Evolutionary conservation across 768 basidiomycete genomes (phyloP).

Genomic region (Holtermanniella nyarrowii): DNA sequence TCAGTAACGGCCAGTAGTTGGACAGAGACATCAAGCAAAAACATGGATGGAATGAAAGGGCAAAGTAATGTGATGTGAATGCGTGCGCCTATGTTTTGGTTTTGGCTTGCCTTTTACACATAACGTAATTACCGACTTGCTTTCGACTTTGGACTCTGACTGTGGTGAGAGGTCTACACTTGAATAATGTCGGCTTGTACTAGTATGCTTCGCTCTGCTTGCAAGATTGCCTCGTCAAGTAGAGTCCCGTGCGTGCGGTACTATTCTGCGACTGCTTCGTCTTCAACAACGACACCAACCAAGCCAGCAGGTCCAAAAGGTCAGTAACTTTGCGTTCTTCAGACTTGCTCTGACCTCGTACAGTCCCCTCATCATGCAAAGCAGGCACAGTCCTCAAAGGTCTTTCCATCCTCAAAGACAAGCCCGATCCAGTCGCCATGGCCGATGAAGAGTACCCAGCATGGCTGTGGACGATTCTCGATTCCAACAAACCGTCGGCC

Average conservation of each 20-base stretch:
- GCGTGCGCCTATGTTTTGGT: too few relatives aligned
- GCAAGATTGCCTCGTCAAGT: too few relatives aligned
- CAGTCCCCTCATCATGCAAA: slow-evolving; percentile 34
- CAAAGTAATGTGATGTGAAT: not conserved
- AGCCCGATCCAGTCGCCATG: slow-evolving; percentile 61
- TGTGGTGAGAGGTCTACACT: too few relatives aligned
- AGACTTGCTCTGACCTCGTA: not conserved
- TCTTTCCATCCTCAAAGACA: slow-evolving; percentile 70
- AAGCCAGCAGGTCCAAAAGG: not conserved
- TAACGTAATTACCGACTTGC: not conserved
- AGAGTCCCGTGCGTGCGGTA: not conserved
- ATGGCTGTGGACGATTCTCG: slow-evolving; percentile 75
- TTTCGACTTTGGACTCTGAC: too few relatives aligned
- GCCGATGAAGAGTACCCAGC: slow-evolving; percentile 76
- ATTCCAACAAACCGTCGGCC: slow-evolving; percentile 16
- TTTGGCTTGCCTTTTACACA: too few relatives aligned
- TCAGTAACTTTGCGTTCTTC: not conserved
- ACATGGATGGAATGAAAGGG: not conserved
- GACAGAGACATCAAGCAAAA: not conserved
- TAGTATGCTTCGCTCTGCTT: too few relatives aligned
- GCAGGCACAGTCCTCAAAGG: slow-evolving; percentile 69
- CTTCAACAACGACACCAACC: not conserved
- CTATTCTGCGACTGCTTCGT: not conserved
- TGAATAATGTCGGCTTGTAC: too few relatives aligned
- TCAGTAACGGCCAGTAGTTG: slow-evolving; percentile 22